phyloP scores from a whole-genome alignment of 805 yeast genomes.

The Wickerhamomyces tratensis region DNA sequence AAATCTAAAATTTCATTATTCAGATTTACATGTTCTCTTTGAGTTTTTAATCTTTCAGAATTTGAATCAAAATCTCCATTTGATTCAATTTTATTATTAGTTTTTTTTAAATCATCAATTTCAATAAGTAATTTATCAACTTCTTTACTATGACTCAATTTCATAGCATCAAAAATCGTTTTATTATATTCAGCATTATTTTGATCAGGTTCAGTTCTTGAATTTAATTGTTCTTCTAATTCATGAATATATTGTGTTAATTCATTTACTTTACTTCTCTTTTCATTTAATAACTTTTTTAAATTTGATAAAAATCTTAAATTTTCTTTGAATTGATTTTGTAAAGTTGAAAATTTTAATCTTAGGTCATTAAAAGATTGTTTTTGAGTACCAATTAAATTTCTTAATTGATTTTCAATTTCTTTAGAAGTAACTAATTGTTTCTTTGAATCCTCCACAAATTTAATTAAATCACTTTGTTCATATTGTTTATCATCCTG shows the following conservation, averaged over 20 bases:
- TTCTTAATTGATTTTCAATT: slow-evolving; percentile 10
- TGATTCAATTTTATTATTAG: too few relatives aligned
- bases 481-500: not conserved
- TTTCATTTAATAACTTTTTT: slow-evolving; percentile 11
- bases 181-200: slow-evolving; percentile 3
- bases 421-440: slow-evolving; percentile 6
- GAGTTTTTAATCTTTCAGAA: not conserved
- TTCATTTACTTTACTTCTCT: slow-evolving; percentile 6
- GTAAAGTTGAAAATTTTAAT: slow-evolving; percentile 7
- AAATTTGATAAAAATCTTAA: slow-evolving; percentile 2
- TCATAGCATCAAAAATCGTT: slow-evolving; percentile 9
- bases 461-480: not conserved
- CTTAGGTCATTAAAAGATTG: slow-evolving; percentile 6
- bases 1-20: not conserved
- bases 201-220: slow-evolving; percentile 1
- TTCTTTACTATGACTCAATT: slow-evolving; percentile 10
- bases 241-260: slow-evolving; percentile 7
- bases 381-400: slow-evolving; percentile 6
- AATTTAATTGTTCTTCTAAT: slow-evolving; percentile 9
- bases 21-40: not conserved
- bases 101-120: slow-evolving; percentile 5
- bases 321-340: slow-evolving; percentile 9
- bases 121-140: slow-evolving; percentile 6
- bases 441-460: not conserved
- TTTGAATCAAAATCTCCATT: too few relatives aligned